These are phyloP conservation scores for Gentiana dahurica DNA, from an alignment of 257 asterid species.

Conservation along the genomic window DNA sequence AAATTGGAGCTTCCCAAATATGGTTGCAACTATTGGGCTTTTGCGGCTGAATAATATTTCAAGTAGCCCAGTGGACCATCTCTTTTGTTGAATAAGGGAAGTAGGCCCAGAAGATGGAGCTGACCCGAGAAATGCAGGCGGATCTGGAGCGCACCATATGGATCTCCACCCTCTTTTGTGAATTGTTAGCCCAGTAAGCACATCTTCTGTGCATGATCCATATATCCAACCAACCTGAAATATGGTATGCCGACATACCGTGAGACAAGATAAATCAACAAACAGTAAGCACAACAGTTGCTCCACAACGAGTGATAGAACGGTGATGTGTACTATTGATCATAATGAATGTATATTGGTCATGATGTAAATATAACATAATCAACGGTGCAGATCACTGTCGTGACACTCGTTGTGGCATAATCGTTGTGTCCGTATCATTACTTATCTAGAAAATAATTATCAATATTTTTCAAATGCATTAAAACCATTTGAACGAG, in stretches of 20 bases:
- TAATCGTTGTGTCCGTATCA: too few species aligned
- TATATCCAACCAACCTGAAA: slow-evolving; percentile 29
- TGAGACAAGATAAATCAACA: neutral
- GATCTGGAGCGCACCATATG: slow-evolving; percentile 16
- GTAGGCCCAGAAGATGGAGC: slow-evolving; percentile 24
- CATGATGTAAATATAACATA: too few species aligned
- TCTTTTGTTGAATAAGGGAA: slow-evolving; percentile 19
- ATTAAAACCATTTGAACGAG: too few species aligned
- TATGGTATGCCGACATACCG: neutral
- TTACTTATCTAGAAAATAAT: too few species aligned
- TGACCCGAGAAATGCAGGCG: slow-evolving; percentile 27
- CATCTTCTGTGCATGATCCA: slow-evolving; percentile 26
- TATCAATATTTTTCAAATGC: too few species aligned
- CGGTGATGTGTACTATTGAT: too few species aligned
- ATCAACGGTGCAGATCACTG: too few species aligned
- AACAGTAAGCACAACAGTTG: neutral
- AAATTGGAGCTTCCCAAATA: slow-evolving; percentile 11
- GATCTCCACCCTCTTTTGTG: slow-evolving; percentile 27
- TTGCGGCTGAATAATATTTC: slow-evolving; percentile 13
- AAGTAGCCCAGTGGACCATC: slow-evolving; percentile 33
- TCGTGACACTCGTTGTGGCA: too few species aligned
- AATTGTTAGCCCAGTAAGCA: slow-evolving; percentile 19
- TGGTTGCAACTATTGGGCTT: slow-evolving; percentile 14
- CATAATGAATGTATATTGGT: too few species aligned
- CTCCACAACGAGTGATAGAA: too few species aligned